Evolutionary conservation across 352 stramenopile species (phyloP).

Genomic region (Plasmopara muralis): DNA sequence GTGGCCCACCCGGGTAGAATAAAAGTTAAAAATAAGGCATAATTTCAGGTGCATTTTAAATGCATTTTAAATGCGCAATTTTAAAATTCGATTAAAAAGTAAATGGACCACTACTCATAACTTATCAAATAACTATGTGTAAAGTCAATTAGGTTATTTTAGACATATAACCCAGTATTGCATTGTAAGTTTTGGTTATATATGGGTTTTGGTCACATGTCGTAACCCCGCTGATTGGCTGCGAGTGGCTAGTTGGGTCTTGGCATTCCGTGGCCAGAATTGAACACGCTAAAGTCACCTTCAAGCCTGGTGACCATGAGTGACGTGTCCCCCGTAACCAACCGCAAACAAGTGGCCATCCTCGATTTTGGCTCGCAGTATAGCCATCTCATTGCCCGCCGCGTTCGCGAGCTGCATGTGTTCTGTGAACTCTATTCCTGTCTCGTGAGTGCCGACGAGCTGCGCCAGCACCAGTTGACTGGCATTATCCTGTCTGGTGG

Average conservation of each 20-base stretch:
- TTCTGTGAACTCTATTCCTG: conserved; percentile 99
- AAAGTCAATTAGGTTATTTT: too few relatives aligned
- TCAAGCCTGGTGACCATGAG: conserved; percentile 37
- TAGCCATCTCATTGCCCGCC: conserved; percentile 98
- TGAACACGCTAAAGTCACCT: conserved; percentile 19
- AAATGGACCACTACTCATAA: too few relatives aligned
- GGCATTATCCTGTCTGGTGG: conserved; percentile 98
- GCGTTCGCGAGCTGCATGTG: conserved; percentile 96
- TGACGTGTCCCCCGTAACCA: conserved; percentile 69
- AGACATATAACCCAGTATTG: too few relatives aligned
- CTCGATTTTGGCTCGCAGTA: conserved; percentile 99
- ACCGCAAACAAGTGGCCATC: conserved; percentile 96
- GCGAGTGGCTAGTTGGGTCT: neutral
- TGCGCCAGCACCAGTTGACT: conserved; percentile 90
- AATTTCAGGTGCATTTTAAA: too few relatives aligned
- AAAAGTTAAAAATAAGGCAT: too few relatives aligned
- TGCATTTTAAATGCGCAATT: too few relatives aligned
- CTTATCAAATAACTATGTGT: too few relatives aligned
- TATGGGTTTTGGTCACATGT: too few relatives aligned
- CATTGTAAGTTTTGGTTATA: too few relatives aligned
- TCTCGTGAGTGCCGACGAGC: conserved; percentile 89
- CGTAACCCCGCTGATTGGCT: neutral
- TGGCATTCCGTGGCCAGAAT: conserved; percentile 18
- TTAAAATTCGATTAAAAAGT: too few relatives aligned
- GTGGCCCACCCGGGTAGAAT: too few relatives aligned